Evolutionary conservation across 108 stramenopile genomes (phyloP), one percentile per base, ranked within the genome.

Genomic region (Nannochloropsis gaditana): DNA sequence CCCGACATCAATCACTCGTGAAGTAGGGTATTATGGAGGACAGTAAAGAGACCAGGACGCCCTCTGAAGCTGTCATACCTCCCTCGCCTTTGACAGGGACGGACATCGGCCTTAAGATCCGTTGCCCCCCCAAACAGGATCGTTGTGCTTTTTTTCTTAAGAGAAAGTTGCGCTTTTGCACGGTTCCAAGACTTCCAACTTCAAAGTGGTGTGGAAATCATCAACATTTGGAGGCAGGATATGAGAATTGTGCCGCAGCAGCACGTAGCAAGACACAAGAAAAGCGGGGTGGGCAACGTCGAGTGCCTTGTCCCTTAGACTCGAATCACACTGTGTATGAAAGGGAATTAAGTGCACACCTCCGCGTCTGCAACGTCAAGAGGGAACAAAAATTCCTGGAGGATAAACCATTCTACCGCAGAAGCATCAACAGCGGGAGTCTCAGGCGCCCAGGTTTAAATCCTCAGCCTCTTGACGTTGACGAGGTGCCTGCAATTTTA

Each of bases 271-370:
- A 73, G n/a, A 73, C 59, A n/a, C 59, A 73, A n/a, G 59, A 73
- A n/a, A 73, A 73, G n/a, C 59, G 59, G 59, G 59, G 59, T n/a
- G 59, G 59, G n/a, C 59, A 73, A 73, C 59, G 59, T n/a, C 59
- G 59, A 15, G 19, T 73, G 59, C 59, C 59, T 0, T 73, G 59
- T 8, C 59, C 59, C n/a, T 73, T 73, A 8, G 59, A 73, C n/a
- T n/a, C 59, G 19, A 73, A 73, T 1, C 59, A 73, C 59, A 73
- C 59, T 6, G 59, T 73, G 59, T 73, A 73, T 8, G 59, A 73
- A 73, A 15, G 59, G 19, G 59, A 73, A n/a, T 2, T 73, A 15
- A 73, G n/a, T 8, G 59, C 59, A 73, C 59, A 73, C n/a, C 59
- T 73, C 59, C 4, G n/a, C 19, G 59, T 73, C 19, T 73, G 59